Evolutionary conservation across 495 filamentous ascomycete genomes (phyloP).

Genomic region (Bombardia bombarda): DNA sequence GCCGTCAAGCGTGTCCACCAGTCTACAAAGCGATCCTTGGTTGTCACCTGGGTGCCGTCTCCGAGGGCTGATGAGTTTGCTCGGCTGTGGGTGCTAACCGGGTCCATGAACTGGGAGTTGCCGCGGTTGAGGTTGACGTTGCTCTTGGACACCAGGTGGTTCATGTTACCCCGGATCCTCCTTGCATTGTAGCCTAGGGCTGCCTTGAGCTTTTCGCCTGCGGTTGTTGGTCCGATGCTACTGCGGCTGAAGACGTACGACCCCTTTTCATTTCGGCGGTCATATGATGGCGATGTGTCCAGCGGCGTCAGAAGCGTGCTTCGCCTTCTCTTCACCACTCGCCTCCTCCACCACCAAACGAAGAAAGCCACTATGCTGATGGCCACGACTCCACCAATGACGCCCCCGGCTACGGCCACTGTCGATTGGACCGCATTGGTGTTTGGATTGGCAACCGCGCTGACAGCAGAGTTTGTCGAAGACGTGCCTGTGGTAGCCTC

Average conservation of each 20-base stretch:
- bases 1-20: slow-evolving; percentile 35
- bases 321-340: slow-evolving; percentile 26
- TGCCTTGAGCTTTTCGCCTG: slow-evolving; percentile 28
- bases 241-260: slow-evolving; percentile 32
- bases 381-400: slow-evolving; percentile 39
- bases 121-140: slow-evolving; percentile 40
- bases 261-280: slow-evolving; percentile 26
- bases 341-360: slow-evolving; percentile 41
- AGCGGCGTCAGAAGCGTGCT: slow-evolving; percentile 40
- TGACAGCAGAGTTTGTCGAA: slow-evolving; percentile 10
- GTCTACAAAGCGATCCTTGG: slow-evolving; percentile 28
- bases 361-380: slow-evolving; percentile 38
- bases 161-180: slow-evolving; percentile 28
- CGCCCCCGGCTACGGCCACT: slow-evolving; percentile 38
- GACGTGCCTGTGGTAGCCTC: slow-evolving; percentile 9
- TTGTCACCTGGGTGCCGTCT: slow-evolving; percentile 8
- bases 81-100: slow-evolving; percentile 28
- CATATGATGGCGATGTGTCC: slow-evolving; percentile 15
- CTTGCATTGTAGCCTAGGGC: slow-evolving; percentile 28
- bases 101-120: slow-evolving; percentile 43
- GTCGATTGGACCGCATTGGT: slow-evolving; percentile 27
- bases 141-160: slow-evolving; percentile 24
- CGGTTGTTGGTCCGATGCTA: slow-evolving; percentile 34
- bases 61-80: slow-evolving; percentile 20
- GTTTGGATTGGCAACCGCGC: slow-evolving; percentile 8